A percentile compares a stretch with the other conserved stretches of the same genome.
Evolutionary conservation across 768 basidiomycete genomes (phyloP).

Genomic region (Scleroderma citrinum): DNA sequence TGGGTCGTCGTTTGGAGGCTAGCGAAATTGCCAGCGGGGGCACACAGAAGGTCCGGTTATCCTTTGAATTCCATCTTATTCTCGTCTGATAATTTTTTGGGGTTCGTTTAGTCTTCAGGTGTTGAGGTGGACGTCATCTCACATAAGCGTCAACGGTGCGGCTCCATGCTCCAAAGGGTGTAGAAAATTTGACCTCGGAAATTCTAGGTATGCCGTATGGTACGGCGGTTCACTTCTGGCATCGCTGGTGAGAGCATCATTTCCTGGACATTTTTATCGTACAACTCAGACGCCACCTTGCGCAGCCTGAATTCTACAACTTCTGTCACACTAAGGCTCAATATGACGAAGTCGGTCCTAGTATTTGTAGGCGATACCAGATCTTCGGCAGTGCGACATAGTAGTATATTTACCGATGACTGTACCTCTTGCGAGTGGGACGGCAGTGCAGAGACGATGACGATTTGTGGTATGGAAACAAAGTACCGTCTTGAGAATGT

Average conservation of each 20-base stretch:
- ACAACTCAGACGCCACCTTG: constrained; percentile 1
- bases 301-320: constrained; percentile 89
- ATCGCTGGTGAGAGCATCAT: constrained; percentile 59
- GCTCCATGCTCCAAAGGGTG: neutral
- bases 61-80: neutral
- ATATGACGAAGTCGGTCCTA: constrained; percentile 90
- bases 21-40: constrained; percentile 72
- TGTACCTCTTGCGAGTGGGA: no score
- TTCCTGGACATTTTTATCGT: neutral
- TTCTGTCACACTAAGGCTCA: constrained; percentile 93
- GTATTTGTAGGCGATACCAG: constrained; percentile 88
- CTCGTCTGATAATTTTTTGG: no score
- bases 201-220: constrained; percentile 85
- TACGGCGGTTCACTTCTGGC: constrained; percentile 95
- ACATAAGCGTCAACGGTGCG: constrained; percentile 91
- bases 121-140: constrained; percentile 98
- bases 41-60: constrained; percentile 55
- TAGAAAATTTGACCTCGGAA: constrained; percentile 5
- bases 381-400: constrained; percentile 89
- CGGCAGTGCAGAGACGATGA: no score
- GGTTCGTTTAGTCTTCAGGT: constrained; percentile 71
- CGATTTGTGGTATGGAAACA: no score
- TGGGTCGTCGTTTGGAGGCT: constrained; percentile 82
- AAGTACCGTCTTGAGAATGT: no score
- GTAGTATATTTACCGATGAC: neutral